A percentile compares a stretch with the other conserved stretches of the same genome.
These are phyloP conservation scores for Hydnum rufescens DNA, from an alignment of 768 basidiomycete species.

Conservation along the genomic window DNA sequence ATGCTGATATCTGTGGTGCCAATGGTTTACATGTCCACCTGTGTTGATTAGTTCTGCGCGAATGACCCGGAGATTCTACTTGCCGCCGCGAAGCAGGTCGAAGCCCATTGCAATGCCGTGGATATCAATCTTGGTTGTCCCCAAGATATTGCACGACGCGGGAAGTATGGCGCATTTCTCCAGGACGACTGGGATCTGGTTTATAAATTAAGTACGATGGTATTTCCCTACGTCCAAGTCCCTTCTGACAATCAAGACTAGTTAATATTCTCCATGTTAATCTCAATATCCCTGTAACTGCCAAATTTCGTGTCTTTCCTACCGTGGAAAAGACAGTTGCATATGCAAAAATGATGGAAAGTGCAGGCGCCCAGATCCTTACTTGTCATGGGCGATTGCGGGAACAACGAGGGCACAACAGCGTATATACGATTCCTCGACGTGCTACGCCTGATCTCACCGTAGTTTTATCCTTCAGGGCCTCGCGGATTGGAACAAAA, in stretches of 20 bases:
- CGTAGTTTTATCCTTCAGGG: constrained; percentile 27
- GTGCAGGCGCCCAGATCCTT: constrained; percentile 85
- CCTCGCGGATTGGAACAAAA: constrained; percentile 75
- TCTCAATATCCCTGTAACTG: constrained; percentile 81
- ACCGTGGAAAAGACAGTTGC: constrained; percentile 72
- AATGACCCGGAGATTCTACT: constrained; percentile 71
- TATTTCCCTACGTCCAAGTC: background rate
- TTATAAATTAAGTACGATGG: constrained; percentile 43
- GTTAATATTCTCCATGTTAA: constrained; percentile 75
- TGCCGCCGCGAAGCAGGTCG: constrained; percentile 53
- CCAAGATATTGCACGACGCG: constrained; percentile 80
- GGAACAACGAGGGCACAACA: constrained; percentile 76
- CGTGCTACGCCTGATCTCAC: constrained; percentile 1
- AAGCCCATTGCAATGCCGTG: constrained; percentile 72
- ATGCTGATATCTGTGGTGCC: background rate
- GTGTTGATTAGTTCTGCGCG: constrained; percentile 47
- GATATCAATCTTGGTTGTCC: constrained; percentile 92
- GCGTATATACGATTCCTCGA: constrained; percentile 25
- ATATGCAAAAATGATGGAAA: constrained; percentile 91
- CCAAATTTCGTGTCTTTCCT: constrained; percentile 86
- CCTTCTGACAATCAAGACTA: constrained; percentile 16
- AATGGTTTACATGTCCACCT: constrained; percentile 1
- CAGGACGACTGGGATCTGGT: constrained; percentile 93
- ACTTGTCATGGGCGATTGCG: constrained; percentile 83
- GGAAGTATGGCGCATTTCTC: constrained; percentile 75